Conservation (phyloP, 2,329 filamentous ascomycete genomes). For the Pseudogymnoascus sp. region DNA sequence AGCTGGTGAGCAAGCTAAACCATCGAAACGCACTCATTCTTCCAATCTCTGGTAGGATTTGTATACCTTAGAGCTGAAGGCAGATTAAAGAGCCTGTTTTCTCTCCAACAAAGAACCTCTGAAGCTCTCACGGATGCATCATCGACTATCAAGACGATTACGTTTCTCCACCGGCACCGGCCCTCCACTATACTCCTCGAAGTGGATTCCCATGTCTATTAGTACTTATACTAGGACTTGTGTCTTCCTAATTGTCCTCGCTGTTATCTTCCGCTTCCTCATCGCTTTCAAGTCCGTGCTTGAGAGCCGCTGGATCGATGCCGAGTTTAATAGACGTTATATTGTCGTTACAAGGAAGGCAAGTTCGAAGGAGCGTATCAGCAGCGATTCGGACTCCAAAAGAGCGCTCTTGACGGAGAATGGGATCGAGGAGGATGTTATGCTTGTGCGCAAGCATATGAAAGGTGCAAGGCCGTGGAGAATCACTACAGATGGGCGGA, state of each 20-base stretch:
- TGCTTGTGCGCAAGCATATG: conserved; percentile 58
- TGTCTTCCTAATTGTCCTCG: conserved; percentile 80
- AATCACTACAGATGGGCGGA: conserved; percentile 69
- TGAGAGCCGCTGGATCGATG: conserved; percentile 60
- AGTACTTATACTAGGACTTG: conserved; percentile 81
- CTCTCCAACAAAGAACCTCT: no score
- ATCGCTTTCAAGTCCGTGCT: conserved; percentile 64
- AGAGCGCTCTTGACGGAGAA: conserved; percentile 63
- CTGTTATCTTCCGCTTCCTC: conserved; percentile 60
- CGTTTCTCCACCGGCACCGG: conserved; percentile 58
- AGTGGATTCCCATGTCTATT: conserved; percentile 65
- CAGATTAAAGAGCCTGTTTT: no score
- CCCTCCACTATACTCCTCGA: conserved; percentile 58
- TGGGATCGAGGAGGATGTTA: conserved; percentile 73
- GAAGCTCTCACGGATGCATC: not conserved
- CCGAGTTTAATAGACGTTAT: conserved; percentile 68
- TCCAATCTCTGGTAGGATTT: no score
- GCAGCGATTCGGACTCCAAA: conserved; percentile 49
- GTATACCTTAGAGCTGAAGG: no score
- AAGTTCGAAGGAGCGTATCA: conserved; percentile 19
- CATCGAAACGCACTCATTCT: no score
- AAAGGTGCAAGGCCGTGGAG: conserved; percentile 63
- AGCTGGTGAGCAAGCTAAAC: no score
- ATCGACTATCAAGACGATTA: conserved; percentile 13
- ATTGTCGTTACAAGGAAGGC: conserved; percentile 57